A percentile compares a stretch with the other conserved stretches of the same genome.
Evolutionary conservation across 441 rosid genomes (phyloP).

Genomic region (Sinapis alba): DNA sequence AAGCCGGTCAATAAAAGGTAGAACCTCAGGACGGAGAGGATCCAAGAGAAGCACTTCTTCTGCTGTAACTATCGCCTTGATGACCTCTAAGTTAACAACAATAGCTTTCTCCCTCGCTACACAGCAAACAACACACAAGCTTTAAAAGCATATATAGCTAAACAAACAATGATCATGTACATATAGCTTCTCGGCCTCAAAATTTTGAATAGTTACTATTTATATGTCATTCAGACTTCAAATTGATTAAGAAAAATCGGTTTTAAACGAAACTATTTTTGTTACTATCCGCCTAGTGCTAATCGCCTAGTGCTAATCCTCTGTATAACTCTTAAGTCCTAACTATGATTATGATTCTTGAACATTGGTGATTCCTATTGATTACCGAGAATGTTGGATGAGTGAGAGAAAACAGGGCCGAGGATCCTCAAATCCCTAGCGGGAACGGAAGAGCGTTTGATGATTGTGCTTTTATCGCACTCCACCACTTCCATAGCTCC

Average conservation of each 20-base stretch:
- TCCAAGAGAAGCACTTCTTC: slow-evolving; percentile 85
- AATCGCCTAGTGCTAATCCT: not conserved
- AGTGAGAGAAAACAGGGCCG: slow-evolving; percentile 88
- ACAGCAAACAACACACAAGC: not conserved
- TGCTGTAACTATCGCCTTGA: slow-evolving; percentile 87
- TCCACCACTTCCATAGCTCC: slow-evolving; percentile 87
- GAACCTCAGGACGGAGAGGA: slow-evolving; percentile 80
- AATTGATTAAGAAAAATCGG: too few relatives aligned
- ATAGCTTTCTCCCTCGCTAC: slow-evolving; percentile 91
- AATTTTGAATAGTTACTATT: not conserved
- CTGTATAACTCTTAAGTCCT: not conserved
- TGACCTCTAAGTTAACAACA: slow-evolving; percentile 90
- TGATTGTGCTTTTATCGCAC: slow-evolving; percentile 82
- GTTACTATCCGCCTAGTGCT: too few relatives aligned
- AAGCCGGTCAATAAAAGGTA: slow-evolving; percentile 75
- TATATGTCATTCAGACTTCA: not conserved
- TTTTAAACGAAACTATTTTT: too few relatives aligned
- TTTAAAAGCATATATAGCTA: not conserved
- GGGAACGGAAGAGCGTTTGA: slow-evolving; percentile 76
- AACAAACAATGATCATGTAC: not conserved
- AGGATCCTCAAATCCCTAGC: slow-evolving; percentile 95
- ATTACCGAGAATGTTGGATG: slow-evolving; percentile 90
- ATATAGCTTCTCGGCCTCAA: not conserved
- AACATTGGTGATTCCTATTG: not conserved
- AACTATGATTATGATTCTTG: not conserved